Conservation (phyloP, 106 monocot species). For the Dactylorhiza incarnata region DNA sequence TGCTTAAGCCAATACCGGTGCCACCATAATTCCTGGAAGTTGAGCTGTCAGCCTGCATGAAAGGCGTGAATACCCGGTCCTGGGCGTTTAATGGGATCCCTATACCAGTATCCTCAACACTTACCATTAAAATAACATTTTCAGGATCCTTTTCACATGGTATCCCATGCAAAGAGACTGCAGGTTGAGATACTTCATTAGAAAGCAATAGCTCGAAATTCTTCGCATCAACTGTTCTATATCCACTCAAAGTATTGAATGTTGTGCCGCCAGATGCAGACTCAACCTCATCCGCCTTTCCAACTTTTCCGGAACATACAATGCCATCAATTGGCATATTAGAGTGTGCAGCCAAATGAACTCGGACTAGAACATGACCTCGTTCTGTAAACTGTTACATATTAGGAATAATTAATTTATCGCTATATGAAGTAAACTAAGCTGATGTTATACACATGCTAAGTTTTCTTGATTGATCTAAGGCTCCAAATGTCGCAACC, state of each 20-base stretch:
- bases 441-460: no score
- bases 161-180: constrained; percentile 21
- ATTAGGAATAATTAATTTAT: background rate
- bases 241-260: constrained; percentile 72
- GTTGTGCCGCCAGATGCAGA: constrained; percentile 11
- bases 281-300: no score
- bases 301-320: constrained; percentile 18
- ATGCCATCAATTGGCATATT: constrained; percentile 15
- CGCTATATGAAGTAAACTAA: no score
- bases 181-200: constrained; percentile 14
- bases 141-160: constrained; percentile 17
- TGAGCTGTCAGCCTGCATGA: constrained; percentile 98
- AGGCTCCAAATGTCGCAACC: no score
- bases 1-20: constrained; percentile 95
- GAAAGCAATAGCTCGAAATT: constrained; percentile 52
- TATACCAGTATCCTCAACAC: constrained; percentile 91
- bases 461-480: no score
- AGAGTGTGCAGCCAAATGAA: constrained; percentile 55
- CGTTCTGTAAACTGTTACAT: constrained; percentile 77
- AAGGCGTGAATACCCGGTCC: constrained; percentile 88
- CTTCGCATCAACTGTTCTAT: constrained; percentile 83
- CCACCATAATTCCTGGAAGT: constrained; percentile 96
- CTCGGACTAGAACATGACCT: constrained; percentile 93
- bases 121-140: constrained; percentile 52
- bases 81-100: constrained; percentile 91